Evolutionary conservation across 305 asterid species (phyloP).

Genomic region (Solanum hybrid): DNA sequence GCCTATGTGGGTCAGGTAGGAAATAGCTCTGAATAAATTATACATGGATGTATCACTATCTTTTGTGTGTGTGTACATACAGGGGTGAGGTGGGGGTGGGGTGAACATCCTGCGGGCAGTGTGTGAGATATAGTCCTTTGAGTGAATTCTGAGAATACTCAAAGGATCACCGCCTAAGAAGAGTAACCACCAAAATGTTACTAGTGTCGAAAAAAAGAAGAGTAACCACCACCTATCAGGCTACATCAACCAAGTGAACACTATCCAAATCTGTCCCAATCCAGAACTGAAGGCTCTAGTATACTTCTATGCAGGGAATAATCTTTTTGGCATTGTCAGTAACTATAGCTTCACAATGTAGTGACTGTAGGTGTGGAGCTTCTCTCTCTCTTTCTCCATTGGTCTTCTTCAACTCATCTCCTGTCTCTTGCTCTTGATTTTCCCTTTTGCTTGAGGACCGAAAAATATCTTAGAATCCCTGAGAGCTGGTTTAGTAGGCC

Average conservation of each 20-base stretch:
- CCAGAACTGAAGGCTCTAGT: not conserved
- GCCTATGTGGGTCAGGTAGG: not conserved
- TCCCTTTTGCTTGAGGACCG: not conserved
- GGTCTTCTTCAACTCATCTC: not conserved
- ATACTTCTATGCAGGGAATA: not conserved
- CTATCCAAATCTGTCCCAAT: not conserved
- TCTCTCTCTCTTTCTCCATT: not conserved
- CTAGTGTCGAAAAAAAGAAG: not conserved
- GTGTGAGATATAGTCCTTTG: not conserved
- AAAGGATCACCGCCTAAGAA: not conserved
- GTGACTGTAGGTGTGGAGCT: not conserved
- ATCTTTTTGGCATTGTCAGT: not conserved
- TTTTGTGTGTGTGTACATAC: not conserved
- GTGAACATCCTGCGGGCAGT: not conserved
- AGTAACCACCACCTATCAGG: not conserved
- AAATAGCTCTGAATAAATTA: not conserved
- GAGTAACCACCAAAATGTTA: not conserved
- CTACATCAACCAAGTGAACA: not conserved
- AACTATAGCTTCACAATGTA: not conserved
- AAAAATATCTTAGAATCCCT: not conserved
- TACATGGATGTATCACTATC: not conserved
- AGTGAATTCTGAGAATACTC: not conserved
- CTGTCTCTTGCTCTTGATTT: not conserved
- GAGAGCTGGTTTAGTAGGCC: not conserved
- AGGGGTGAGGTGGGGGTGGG: not conserved